These are phyloP conservation scores for Lactifluus volemus DNA, from an alignment of 768 basidiomycete genomes.

Conservation along the genomic window DNA sequence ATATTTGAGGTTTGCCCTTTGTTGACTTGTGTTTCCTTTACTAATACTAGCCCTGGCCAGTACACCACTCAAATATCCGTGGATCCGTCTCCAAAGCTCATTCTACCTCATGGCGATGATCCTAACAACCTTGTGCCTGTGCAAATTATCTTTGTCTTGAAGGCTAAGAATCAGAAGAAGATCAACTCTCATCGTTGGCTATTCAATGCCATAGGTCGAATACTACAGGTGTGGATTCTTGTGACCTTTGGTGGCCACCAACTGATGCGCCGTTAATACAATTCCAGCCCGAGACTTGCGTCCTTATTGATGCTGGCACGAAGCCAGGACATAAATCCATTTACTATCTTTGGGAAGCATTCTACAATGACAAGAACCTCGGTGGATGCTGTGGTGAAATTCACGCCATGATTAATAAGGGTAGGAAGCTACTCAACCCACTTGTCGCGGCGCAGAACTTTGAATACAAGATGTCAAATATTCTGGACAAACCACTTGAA, in stretches of 20 bases:
- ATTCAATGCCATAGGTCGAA: slow-evolving; percentile 86
- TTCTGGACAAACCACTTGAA: slow-evolving; percentile 91
- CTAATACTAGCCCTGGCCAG: slow-evolving; percentile 31
- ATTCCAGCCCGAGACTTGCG: slow-evolving; percentile 77
- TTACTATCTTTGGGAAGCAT: slow-evolving; percentile 91
- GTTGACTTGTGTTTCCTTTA: not conserved
- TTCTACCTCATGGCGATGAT: slow-evolving; percentile 84
- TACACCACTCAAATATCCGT: slow-evolving; percentile 96
- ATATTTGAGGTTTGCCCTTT: slow-evolving; percentile 70
- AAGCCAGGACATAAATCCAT: slow-evolving; percentile 96
- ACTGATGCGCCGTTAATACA: not conserved
- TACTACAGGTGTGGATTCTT: slow-evolving; percentile 48
- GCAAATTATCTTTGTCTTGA: slow-evolving; percentile 83
- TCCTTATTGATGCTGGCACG: slow-evolving; percentile 91
- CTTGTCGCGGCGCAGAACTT: slow-evolving; percentile 94
- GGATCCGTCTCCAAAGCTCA: slow-evolving; percentile 81
- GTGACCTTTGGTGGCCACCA: slow-evolving; percentile 8
- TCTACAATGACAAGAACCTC: slow-evolving; percentile 69
- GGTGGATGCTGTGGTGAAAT: slow-evolving; percentile 94
- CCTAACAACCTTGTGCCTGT: slow-evolving; percentile 90
- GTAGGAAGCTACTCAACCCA: slow-evolving; percentile 85
- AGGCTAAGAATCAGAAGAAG: slow-evolving; percentile 94
- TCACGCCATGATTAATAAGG: slow-evolving; percentile 93
- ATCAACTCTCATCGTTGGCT: slow-evolving; percentile 95
- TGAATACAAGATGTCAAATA: slow-evolving; percentile 98